Evolutionary conservation across 208 protist genomes (phyloP).

Genomic region (Trypanosomatidae sp.): DNA sequence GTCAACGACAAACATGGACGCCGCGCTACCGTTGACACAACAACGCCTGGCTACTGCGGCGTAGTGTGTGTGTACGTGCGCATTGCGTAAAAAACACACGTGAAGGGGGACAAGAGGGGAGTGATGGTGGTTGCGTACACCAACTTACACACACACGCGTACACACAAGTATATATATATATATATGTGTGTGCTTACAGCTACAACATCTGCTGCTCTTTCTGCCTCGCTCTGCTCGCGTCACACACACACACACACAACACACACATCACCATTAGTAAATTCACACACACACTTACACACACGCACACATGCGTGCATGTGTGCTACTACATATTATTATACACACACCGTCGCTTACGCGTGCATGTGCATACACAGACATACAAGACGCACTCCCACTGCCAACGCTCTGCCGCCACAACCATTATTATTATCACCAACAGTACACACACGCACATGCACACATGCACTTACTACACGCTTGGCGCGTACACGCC

Average conservation of each 20-base stretch:
- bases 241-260: no score
- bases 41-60: not conserved
- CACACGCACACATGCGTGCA: no score
- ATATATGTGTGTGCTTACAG: not conserved
- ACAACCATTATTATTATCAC: not conserved
- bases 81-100: not conserved
- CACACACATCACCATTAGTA: not conserved
- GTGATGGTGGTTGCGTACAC: no score
- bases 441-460: not conserved
- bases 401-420: not conserved
- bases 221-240: no score
- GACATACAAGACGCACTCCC: no score
- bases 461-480: slow-evolving; percentile 1
- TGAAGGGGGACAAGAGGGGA: not conserved
- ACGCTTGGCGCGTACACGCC: slow-evolving; percentile 20
- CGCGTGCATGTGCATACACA: no score
- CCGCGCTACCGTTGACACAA: not conserved
- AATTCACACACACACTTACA: slow-evolving; percentile 2
- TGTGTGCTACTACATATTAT: no score
- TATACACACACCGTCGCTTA: no score
- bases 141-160: no score
- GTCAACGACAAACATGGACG: not conserved
- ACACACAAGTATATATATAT: not conserved
- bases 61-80: not conserved
- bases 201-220: no score